A percentile compares a stretch with the other conserved stretches of the same genome.
Evolutionary conservation across 805 yeast genomes (phyloP).

Genomic region (Candida sphagnicola): DNA sequence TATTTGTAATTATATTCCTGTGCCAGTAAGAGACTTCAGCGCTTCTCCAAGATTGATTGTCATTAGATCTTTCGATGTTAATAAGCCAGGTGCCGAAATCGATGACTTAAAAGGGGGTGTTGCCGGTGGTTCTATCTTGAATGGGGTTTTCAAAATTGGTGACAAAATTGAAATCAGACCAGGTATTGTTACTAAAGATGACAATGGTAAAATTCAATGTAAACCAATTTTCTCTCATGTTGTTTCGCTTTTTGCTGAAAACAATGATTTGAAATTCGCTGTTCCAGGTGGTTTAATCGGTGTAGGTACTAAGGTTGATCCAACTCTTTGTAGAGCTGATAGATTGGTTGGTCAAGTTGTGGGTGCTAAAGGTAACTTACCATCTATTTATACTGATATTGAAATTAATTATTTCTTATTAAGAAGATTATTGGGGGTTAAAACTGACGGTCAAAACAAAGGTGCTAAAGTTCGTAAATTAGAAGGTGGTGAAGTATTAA

Average conservation of each 20-base stretch:
- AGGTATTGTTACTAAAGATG: conserved; percentile 96
- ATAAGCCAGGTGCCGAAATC: conserved; percentile 97
- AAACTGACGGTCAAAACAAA: conserved; percentile 95
- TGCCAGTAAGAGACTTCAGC: conserved; percentile 91
- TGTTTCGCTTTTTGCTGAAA: conserved; percentile 93
- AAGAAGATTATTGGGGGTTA: conserved; percentile 96
- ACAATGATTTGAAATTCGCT: conserved; percentile 95
- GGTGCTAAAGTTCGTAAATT: conserved; percentile 91
- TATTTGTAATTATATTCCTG: conserved; percentile 92
- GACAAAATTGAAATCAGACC: conserved; percentile 99
- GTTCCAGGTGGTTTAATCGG: conserved; percentile 99
- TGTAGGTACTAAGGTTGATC: conserved; percentile 98
- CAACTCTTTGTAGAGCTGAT: conserved; percentile 98
- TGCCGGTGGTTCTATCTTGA: conserved; percentile 98
- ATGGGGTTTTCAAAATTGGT: conserved; percentile 94
- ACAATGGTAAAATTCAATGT: conserved; percentile 83
- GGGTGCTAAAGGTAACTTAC: conserved; percentile 94
- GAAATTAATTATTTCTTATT: conserved; percentile 95
- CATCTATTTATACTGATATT: conserved; percentile 93
- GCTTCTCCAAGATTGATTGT: conserved; percentile 95
- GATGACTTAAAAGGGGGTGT: conserved; percentile 99
- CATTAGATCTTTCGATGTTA: conserved; percentile 97
- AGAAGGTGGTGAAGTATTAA: conserved; percentile 90
- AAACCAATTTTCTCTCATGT: conserved; percentile 93
- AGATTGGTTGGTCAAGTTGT: conserved; percentile 99